A percentile compares a stretch with the other conserved stretches of the same genome.
phyloP scores from a whole-genome alignment of 345 rosid genomes.

The Brassica cretica region DNA sequence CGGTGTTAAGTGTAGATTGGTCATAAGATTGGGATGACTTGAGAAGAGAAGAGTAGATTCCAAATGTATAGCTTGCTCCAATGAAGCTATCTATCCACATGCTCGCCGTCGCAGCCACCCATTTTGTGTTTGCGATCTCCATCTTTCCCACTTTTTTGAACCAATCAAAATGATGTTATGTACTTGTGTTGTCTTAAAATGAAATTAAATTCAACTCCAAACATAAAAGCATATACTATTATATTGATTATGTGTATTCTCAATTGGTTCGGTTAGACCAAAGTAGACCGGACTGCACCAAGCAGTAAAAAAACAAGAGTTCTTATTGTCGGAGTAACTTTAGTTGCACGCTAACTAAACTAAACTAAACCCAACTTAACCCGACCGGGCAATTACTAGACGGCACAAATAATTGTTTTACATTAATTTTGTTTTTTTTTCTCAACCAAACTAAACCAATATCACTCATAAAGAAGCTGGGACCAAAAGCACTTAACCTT shows the following conservation, averaged over 20 bases:
- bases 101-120: conserved; percentile 84
- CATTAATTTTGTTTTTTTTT: no score
- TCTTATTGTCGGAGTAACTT: background rate
- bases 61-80: conserved; percentile 85
- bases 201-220: conserved; percentile 18
- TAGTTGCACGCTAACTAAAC: background rate
- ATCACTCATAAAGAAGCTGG: no score
- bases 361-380: background rate
- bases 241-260: background rate
- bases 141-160: background rate
- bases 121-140: conserved; percentile 47
- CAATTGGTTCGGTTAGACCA: conserved; percentile 2
- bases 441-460: no score
- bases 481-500: no score
- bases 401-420: no score
- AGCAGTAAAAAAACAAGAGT: background rate
- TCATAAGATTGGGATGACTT: conserved; percentile 79
- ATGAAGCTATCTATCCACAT: conserved; percentile 81
- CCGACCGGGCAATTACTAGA: background rate
- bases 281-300: background rate
- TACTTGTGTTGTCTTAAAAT: conserved; percentile 22
- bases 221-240: no score
- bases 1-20: conserved; percentile 89
- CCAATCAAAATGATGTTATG: background rate
- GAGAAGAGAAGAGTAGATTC: conserved; percentile 73